Percentiles rank a stretch among this genome's conserved stretches.
phyloP scores from a whole-genome alignment of 2,329 filamentous ascomycete species.

The Sclerotinia trifoliorum region DNA sequence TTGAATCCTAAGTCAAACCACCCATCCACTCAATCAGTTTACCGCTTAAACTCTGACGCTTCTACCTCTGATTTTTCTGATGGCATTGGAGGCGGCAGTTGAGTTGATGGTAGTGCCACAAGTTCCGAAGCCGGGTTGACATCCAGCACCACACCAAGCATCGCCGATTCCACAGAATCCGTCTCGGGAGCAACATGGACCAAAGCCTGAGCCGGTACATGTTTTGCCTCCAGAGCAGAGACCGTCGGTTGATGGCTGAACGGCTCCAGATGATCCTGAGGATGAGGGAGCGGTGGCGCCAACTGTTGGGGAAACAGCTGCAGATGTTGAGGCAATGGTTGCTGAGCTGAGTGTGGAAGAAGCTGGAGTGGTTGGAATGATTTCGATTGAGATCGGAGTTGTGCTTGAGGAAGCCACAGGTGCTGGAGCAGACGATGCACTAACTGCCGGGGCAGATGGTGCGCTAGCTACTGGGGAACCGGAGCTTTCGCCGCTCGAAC shows the following conservation, averaged over 20 bases:
- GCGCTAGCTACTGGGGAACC: neutral
- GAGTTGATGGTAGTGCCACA: conserved; percentile 24
- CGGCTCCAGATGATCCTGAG: conserved; percentile 14
- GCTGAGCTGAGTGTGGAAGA: neutral
- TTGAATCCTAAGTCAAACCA: neutral
- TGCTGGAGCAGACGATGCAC: neutral
- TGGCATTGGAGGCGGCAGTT: conserved; percentile 4
- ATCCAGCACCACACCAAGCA: conserved; percentile 27
- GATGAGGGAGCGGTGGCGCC: conserved; percentile 5
- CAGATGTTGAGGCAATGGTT: neutral
- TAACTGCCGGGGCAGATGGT: neutral
- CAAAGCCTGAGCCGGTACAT: conserved; percentile 25
- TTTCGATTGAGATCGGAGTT: conserved; percentile 13
- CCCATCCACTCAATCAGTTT: neutral
- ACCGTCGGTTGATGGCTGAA: conserved; percentile 22
- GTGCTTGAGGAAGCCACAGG: neutral
- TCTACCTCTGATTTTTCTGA: conserved; percentile 11
- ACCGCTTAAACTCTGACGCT: neutral
- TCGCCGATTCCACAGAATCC: conserved; percentile 26
- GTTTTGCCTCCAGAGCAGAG: conserved; percentile 26
- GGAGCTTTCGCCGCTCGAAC: neutral
- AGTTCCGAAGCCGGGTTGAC: conserved; percentile 26
- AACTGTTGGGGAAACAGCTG: conserved; percentile 4
- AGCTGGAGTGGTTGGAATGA: conserved; percentile 8
- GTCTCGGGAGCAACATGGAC: conserved; percentile 28